Evolutionary conservation across 805 yeast species (phyloP).

Genomic region (Ogataea ganodermae): DNA sequence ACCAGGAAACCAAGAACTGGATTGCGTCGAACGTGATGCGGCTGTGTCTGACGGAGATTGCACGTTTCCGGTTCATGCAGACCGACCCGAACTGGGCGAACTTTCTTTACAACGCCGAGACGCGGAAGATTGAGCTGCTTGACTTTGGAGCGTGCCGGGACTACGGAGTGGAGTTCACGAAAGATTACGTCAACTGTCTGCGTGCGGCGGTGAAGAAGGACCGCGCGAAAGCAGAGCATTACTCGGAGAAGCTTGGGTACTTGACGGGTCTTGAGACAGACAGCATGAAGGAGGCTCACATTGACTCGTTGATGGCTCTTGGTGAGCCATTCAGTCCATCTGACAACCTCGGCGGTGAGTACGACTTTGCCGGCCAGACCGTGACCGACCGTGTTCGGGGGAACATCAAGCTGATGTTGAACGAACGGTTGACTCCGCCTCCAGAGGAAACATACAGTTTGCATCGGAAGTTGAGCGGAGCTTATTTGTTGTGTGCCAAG

Average conservation of each 20-base stretch:
- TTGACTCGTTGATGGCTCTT: conserved; percentile 83
- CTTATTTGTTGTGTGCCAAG: conserved; percentile 84
- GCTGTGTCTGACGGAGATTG: conserved; percentile 82
- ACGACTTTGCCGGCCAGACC: conserved; percentile 81
- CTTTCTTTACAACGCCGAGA: conserved; percentile 75
- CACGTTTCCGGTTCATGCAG: conserved; percentile 88
- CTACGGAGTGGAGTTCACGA: conserved; percentile 66
- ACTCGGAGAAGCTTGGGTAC: conserved; percentile 77
- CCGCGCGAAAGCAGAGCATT: conserved; percentile 59
- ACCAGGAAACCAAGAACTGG: conserved; percentile 74
- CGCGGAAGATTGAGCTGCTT: conserved; percentile 75
- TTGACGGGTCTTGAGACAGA: conserved; percentile 88
- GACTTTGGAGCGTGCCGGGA: conserved; percentile 96
- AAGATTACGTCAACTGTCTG: conserved; percentile 67
- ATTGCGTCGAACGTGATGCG: conserved; percentile 86
- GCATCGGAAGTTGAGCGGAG: conserved; percentile 94
- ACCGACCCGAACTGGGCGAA: conserved; percentile 99
- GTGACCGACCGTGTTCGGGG: conserved; percentile 91
- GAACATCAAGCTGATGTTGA: conserved; percentile 85
- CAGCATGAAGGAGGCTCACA: conserved; percentile 88
- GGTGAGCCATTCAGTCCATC: conserved; percentile 85
- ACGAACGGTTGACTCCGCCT: conserved; percentile 92
- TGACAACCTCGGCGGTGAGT: conserved; percentile 51
- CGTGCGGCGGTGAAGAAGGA: conserved; percentile 75
- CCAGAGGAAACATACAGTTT: conserved; percentile 98